Percentiles rank a stretch among this genome's conserved stretches.
phyloP scores from a whole-genome alignment of 169 alveolate species.

The Plasmodium gaboni region DNA sequence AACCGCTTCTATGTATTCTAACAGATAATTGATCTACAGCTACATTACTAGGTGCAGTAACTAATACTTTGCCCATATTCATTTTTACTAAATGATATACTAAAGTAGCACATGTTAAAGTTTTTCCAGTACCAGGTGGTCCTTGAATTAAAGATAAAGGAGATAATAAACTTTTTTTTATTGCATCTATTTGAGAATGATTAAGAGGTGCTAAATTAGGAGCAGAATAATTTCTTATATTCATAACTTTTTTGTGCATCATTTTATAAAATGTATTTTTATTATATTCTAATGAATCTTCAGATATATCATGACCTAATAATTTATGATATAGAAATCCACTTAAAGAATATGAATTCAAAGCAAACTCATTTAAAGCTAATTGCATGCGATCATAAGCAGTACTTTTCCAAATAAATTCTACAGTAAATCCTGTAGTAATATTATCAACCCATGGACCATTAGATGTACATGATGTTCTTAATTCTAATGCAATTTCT shows the following conservation, averaged over 20 bases:
- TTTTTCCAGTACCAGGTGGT: slow-evolving; percentile 99
- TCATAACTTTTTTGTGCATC: slow-evolving; percentile 1
- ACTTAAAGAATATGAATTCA: slow-evolving; percentile 73
- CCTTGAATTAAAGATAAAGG: slow-evolving; percentile 96
- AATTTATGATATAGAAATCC: slow-evolving; percentile 83
- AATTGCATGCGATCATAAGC: slow-evolving; percentile 94
- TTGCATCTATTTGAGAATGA: slow-evolving; percentile 93
- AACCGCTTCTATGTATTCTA: slow-evolving; percentile 94
- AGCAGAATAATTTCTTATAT: slow-evolving; percentile 91
- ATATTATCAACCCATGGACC: slow-evolving; percentile 81
- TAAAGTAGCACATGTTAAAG: slow-evolving; percentile 95
- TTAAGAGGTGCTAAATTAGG: slow-evolving; percentile 94
- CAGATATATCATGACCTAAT: slow-evolving; percentile 80
- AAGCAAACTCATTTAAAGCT: slow-evolving; percentile 88
- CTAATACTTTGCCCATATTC: slow-evolving; percentile 89
- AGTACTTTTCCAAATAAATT: slow-evolving; percentile 95
- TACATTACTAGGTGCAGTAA: slow-evolving; percentile 96
- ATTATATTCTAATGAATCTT: slow-evolving; percentile 35
- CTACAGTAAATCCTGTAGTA: slow-evolving; percentile 87
- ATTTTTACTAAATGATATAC: slow-evolving; percentile 92
- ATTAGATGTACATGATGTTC: slow-evolving; percentile 81
- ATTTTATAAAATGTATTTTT: neutral
- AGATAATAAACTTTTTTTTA: slow-evolving; percentile 91
- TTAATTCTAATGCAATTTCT: slow-evolving; percentile 89
- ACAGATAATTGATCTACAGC: slow-evolving; percentile 97